Base-by-base conservation (phyloP, 768 basidiomycete genomes). In the Russula olivacea region DNA sequence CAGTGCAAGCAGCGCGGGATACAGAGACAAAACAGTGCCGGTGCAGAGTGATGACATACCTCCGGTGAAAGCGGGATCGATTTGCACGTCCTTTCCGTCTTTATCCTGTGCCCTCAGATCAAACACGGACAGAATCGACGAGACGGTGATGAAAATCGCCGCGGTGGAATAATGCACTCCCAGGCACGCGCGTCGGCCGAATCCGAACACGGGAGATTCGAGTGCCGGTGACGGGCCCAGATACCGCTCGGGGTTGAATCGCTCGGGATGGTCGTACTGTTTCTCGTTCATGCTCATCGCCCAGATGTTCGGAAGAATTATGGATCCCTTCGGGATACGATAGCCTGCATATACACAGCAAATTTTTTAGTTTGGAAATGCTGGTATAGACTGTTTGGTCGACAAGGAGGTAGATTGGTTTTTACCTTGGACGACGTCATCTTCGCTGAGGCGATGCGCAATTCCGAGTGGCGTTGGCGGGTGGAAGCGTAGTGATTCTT, bases 231-330 rank as follows among this genome's bases (percentile, higher is more conserved):
- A 14, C 3, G 55, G 38, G 40, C 59, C 59, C 3, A 59, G n/a
- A 55, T 66, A 65, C 30, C 64, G 57, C 25, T 60, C 59, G 7
- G 66, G 66, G 48, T 38, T 30, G 64, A 67, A 67, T 11, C 47
- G 17, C 7, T 57, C 50, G 30, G 66, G 66, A 25, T 61, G 51
- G 1, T 54, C 64, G 52, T 67, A 67, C 23, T 61, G 50, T 11
- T 61, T 66, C 28, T 60, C 59, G 53, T 67, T 58, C 64, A 66
- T 66, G 36, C 54, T 61, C 59, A 67, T 67, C 34, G 63, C 66
- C 63, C 74, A 76, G 50, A 76, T 69, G 56, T 76, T 76, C 19
- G 72, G 65, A 32, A 76, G 65, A 12, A 76, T 59, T 48, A 73
- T 70, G 19, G 74, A 64, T 19, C 71, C 75, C 59, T 74, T 72